Base-by-base conservation (phyloP, 2,329 filamentous ascomycete genomes). In the Pseudocercospora pini-densiflorae region DNA sequence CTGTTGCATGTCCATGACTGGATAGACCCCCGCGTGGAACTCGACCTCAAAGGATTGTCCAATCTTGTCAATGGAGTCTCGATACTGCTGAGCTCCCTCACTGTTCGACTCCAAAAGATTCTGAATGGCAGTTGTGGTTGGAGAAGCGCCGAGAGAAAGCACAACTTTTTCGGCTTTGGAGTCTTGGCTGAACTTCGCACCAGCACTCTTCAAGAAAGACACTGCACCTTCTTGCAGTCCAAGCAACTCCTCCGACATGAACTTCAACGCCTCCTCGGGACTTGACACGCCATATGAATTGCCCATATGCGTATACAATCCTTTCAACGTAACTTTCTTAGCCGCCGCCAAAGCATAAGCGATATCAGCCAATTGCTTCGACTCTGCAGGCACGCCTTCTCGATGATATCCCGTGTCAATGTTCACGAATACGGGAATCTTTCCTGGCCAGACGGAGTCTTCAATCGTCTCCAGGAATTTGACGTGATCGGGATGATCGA, bases 1-100 rank as follows among this genome's bases (percentile, higher is more conserved):
- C 77, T 95, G 92, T 77, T 95, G 92, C 72, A 94, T 82, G 77
- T 95, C 92, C 8, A 94, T 85, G 2, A 89, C 83, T 0, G 91
- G 88, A 75, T 94, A 94, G 2, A 92, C 90, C 31, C 91, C 91
- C 0, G 91, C 91, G 76, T 94, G 92, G 1, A 93, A 81, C 75
- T 93, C 91, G 27, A 93, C 82, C 3, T 67, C 69, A 58, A 77
- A 79, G 1, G 68, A 73, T 47, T 75, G 60, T 54, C 77, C 76
- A 60, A 79, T 71, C 21, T 75, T 72, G 10, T 71, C 73, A 27
- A 88, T 71, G 7, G 75, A 72, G 0, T 55, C 59, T 3, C 73
- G 68, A 61, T 77, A 74, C 24, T 79, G 70, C 33, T 79, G 75
- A 5, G 77, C 74, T 0, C 77, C 79, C 4, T 79, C 77, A n/a